Base-by-base conservation (phyloP, 805 yeast species). In the Candida koratica region DNA sequence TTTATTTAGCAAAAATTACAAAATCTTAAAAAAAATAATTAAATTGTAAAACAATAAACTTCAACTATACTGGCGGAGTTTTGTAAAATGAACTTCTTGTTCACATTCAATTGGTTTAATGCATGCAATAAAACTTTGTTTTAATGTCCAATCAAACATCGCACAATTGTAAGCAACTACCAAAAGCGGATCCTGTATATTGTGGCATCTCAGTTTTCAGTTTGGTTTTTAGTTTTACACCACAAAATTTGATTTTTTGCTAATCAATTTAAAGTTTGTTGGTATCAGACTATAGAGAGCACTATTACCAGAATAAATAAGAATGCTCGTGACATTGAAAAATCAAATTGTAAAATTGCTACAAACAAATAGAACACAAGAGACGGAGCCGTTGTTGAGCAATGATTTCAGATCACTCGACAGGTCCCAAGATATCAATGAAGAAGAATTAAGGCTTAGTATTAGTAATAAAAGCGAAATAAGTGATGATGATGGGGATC, bases 331-430 rank as follows among this genome's bases (percentile, higher is more conserved):
- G 5, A 53, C 62, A 6, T 38, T 64, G 23, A 67, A 67, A 45
- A 65, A 64, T 48, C 56, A 48, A 20, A 48, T 67, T n/a, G 46
- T 48, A 12, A 47, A 46, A 23, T 47, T 64, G 10, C 47, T 65
- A 20, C 28, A 49, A 16, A 3, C 25, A 4, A 46, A 49, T 24
- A 49, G 58, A 17, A 61, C 49, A 30, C 60, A 43, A 61, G 60
- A 18, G 55, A 61, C 34, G 32, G 58, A 24, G 49, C 60, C 34
- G 4, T 54, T 66, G 25, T 52, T 59, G 14, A 31, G 27, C 27
- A 60, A 58, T 41, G 56, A 60, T 10, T 67, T 65, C 44, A 71
- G 71, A 3, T 42, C 70, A 6, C 54, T 61, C 6, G 69, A 66
- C 39, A 50, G 72, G 32, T 63, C 56, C 4, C 65, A 57, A 39